phyloP scores from a whole-genome alignment of 768 basidiomycete genomes.

The Leucocoprinus birnbaumii region DNA sequence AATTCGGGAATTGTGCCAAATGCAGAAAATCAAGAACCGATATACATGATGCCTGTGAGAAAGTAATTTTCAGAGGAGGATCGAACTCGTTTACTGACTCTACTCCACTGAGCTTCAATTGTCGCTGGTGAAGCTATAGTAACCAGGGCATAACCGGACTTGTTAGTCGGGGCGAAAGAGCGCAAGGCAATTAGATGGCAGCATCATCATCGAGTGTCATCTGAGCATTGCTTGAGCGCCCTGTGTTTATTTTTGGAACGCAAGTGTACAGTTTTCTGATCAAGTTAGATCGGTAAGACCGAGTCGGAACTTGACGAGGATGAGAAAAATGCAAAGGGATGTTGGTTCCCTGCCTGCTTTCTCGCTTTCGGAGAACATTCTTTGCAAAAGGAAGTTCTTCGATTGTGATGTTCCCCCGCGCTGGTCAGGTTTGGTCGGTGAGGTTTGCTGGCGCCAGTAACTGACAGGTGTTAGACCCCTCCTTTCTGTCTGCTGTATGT shows the following conservation, averaged over 20 bases:
- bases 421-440: not conserved
- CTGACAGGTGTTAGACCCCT: not conserved
- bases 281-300: conserved; percentile 3
- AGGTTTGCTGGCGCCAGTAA: not conserved
- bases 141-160: not conserved
- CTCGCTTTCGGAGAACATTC: not conserved
- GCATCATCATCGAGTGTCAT: not conserved
- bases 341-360: not conserved
- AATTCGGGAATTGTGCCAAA: not conserved
- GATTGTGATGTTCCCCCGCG: not conserved
- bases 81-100: no score
- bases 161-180: not conserved
- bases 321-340: not conserved
- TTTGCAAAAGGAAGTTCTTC: not conserved
- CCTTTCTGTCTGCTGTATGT: not conserved
- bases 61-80: not conserved
- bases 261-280: conserved; percentile 7
- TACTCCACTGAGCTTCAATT: not conserved
- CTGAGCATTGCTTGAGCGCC: not conserved
- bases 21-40: not conserved
- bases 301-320: conserved; percentile 8
- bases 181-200: not conserved
- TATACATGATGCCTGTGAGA: not conserved
- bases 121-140: not conserved
- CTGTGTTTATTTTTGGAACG: not conserved